Percentiles rank a stretch among this genome's conserved stretches.
Evolutionary conservation across 2,329 filamentous ascomycete species (phyloP).

Genomic region (Talaromyces sp.): DNA sequence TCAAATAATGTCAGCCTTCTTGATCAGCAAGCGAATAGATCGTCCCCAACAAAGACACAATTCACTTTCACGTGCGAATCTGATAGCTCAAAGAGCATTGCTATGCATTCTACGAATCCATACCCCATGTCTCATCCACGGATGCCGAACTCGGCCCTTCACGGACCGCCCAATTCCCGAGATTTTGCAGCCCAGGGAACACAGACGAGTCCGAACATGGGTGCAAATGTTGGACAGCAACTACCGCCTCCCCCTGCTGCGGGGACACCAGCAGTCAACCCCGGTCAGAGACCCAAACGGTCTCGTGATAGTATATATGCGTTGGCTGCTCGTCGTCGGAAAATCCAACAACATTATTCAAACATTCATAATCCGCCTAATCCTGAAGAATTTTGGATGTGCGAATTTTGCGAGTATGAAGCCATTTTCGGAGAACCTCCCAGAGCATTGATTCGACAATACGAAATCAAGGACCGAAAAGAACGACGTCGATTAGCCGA

Average conservation of each 20-base stretch:
- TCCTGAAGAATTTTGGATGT: conserved; percentile 82
- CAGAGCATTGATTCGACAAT: conserved; percentile 78
- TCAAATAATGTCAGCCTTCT: conserved; percentile 77
- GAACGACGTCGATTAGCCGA: conserved; percentile 82
- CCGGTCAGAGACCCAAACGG: conserved; percentile 62
- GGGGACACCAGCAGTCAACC: conserved; percentile 38
- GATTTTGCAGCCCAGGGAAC: conserved; percentile 52
- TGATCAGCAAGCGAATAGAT: conserved; percentile 64
- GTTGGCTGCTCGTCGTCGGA: conserved; percentile 71
- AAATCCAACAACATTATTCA: conserved; percentile 69
- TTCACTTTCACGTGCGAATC: conserved; percentile 97
- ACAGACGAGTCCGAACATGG: conserved; percentile 53
- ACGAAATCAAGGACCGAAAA: conserved; percentile 89
- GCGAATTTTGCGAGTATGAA: conserved; percentile 98
- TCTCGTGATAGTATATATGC: conserved; percentile 68
- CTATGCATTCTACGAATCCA: conserved; percentile 63
- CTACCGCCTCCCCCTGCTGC: conserved; percentile 32
- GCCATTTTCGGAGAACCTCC: conserved; percentile 88
- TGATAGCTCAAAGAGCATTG: conserved; percentile 74
- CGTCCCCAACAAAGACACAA: conserved; percentile 71
- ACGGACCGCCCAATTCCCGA: conserved; percentile 27
- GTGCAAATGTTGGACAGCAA: conserved; percentile 29
- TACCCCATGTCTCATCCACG: conserved; percentile 39
- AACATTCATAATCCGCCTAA: conserved; percentile 72
- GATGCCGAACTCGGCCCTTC: conserved; percentile 18